These are phyloP conservation scores for Podospora pseudoanserina DNA, from an alignment of 495 filamentous ascomycete genomes.

Conservation along the genomic window DNA sequence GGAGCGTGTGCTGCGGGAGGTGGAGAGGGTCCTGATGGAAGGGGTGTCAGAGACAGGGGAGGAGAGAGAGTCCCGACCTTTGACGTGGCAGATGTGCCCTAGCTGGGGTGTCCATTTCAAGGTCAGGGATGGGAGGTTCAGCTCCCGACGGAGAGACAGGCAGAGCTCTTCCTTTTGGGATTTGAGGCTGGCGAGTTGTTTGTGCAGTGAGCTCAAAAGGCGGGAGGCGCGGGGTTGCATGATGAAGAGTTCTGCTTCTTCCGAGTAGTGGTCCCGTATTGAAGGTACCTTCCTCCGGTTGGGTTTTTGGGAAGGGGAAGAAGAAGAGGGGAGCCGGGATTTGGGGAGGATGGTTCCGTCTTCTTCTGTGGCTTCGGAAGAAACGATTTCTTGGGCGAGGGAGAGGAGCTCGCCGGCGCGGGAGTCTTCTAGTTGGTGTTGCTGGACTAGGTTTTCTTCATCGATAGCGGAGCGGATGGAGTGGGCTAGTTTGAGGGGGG, in stretches of 20 bases:
- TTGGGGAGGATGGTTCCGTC: slow-evolving; percentile 43
- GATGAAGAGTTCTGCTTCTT: slow-evolving; percentile 70
- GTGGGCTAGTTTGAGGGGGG: slow-evolving; percentile 63
- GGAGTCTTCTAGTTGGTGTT: slow-evolving; percentile 70
- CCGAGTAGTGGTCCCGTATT: slow-evolving; percentile 48
- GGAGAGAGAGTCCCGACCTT: slow-evolving; percentile 60
- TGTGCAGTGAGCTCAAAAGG: slow-evolving; percentile 62
- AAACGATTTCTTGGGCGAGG: slow-evolving; percentile 63
- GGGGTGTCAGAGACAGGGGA: slow-evolving; percentile 37
- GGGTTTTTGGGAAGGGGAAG: slow-evolving; percentile 25
- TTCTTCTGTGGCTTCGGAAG: slow-evolving; percentile 52
- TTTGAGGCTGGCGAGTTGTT: slow-evolving; percentile 54
- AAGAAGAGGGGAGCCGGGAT: slow-evolving; percentile 1
- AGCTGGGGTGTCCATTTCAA: slow-evolving; percentile 79
- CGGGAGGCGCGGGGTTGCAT: slow-evolving; percentile 75
- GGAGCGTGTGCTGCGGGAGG: slow-evolving; percentile 78
- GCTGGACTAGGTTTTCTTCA: slow-evolving; percentile 80
- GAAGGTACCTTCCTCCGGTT: slow-evolving; percentile 41
- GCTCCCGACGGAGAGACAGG: slow-evolving; percentile 51
- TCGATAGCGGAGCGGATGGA: slow-evolving; percentile 78
- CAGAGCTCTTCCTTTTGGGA: slow-evolving; percentile 58
- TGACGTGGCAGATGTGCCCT: slow-evolving; percentile 88
- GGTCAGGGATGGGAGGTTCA: slow-evolving; percentile 57
- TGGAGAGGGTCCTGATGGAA: slow-evolving; percentile 62
- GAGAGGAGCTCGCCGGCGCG: slow-evolving; percentile 64